Evolutionary conservation across 2,329 filamentous ascomycete genomes (phyloP), one percentile per base, ranked within the genome.

Genomic region (Aspergillus uvarum): DNA sequence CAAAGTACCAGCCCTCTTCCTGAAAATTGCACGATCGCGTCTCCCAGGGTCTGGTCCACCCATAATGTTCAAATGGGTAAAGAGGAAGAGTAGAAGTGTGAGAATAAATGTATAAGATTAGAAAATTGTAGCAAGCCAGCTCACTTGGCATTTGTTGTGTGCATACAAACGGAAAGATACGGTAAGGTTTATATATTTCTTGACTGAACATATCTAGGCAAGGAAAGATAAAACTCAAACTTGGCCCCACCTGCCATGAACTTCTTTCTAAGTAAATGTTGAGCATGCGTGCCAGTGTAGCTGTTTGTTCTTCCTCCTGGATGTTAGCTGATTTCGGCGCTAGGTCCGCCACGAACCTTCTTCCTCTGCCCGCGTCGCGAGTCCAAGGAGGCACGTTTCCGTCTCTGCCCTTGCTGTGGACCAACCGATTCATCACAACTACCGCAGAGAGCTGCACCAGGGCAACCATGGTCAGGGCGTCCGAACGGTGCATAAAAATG

Each of bases 1-100:
- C 48, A 60, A 57, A 31, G 54, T 60, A 35, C 54, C 52, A 12
- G 54, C 49, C 44, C 59, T 57, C 32, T 60, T 60, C 11, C 47
- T 53, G 44, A 60, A 60, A 12, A 49, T 57, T 53, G 21, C 38
- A 8, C 50, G 54, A 26, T 60, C 54, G 49, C 48, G 29, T 31
- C 54, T 29, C n/a, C 32, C 24, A 50, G 59, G 50, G 38, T 60
- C 59, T 10, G 59, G 59, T n/a, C 54, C 59, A 22, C 54, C 59
- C 50, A 60, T 60, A n/a, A 19, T 21, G 31, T 22, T 32, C 24
- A 21, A 42, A 42, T 42, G n/a, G 35, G 35, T 42, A 42, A 42
- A 42, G 35, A 42, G 35, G n/a, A 42, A 42, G 35, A 42, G 35
- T 42, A 42, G 35, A 42, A 42, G 35, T 42, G n/a, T 42, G n/a